A percentile compares a stretch with the other conserved stretches of the same genome.
phyloP scores from a whole-genome alignment of 306 rosid species.

The Hylodesmum podocarpum region DNA sequence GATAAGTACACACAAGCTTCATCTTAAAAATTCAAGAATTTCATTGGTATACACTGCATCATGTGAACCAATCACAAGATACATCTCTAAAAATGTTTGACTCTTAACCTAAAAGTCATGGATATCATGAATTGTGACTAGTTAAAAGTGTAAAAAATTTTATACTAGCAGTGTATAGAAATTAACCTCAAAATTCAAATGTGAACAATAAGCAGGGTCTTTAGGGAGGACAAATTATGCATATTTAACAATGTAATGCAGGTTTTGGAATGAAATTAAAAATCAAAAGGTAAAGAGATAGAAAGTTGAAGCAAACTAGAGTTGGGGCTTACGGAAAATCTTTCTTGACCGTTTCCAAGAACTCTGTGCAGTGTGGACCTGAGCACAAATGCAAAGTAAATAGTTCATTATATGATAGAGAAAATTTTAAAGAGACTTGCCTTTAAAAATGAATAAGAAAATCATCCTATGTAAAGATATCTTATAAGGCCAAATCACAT shows the following conservation, averaged over 20 bases:
- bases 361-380: conserved; percentile 98
- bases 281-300: background rate
- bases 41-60: too few species aligned
- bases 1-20: background rate
- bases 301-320: background rate
- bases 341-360: conserved; percentile 72
- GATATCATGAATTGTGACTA: too few species aligned
- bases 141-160: too few species aligned
- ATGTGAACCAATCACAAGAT: too few species aligned
- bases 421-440: background rate
- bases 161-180: too few species aligned
- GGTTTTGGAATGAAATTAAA: background rate
- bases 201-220: background rate
- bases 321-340: conserved; percentile 76
- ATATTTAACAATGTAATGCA: background rate
- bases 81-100: too few species aligned
- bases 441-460: too few species aligned
- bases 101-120: too few species aligned
- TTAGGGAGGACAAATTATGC: background rate
- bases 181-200: background rate
- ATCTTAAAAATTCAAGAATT: background rate
- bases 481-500: conserved; percentile 4
- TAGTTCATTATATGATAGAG: conserved; percentile 3
- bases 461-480: background rate
- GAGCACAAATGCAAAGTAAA: conserved; percentile 30